A percentile compares a stretch with the other conserved stretches of the same genome.
phyloP scores from a whole-genome alignment of 371 early-diverging fungal species.

The Parasitella parasitica region DNA sequence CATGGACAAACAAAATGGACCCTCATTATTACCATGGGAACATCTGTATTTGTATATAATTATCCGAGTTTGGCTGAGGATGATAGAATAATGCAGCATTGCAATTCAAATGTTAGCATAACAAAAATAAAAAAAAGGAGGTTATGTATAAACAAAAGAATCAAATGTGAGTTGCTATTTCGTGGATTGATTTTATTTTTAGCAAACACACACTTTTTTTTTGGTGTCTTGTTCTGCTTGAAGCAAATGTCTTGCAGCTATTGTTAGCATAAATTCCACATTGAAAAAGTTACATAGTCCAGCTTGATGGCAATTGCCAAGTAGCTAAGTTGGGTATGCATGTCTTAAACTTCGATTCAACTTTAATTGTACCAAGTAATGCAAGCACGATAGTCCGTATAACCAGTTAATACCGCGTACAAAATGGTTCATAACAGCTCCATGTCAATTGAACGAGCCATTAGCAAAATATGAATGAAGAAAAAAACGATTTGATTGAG shows the following conservation, averaged over 20 bases:
- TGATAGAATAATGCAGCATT: not conserved
- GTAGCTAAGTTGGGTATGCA: too few relatives aligned
- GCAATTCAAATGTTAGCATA: not conserved
- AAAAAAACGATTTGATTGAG: too few relatives aligned
- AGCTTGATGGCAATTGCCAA: too few relatives aligned
- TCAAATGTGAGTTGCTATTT: not conserved
- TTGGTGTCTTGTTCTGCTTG: constrained; percentile 6
- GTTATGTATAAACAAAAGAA: not conserved
- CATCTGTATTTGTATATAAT: not conserved
- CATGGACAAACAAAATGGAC: not conserved
- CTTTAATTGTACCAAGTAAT: too few relatives aligned
- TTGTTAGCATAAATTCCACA: constrained; percentile 9
- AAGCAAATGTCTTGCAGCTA: constrained; percentile 4
- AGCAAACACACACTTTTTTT: constrained; percentile 3
- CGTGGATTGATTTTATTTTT: not conserved
- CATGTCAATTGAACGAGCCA: too few relatives aligned
- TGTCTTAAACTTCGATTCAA: too few relatives aligned
- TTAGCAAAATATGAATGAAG: too few relatives aligned
- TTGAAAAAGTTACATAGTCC: too few relatives aligned
- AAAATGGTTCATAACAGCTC: too few relatives aligned
- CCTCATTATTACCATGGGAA: not conserved
- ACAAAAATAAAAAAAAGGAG: not conserved
- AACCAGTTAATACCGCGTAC: too few relatives aligned
- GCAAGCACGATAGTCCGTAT: too few relatives aligned
- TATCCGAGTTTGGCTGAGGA: not conserved